Base-by-base conservation (phyloP, 495 filamentous ascomycete species). In the Aspergillus cavernicola region DNA sequence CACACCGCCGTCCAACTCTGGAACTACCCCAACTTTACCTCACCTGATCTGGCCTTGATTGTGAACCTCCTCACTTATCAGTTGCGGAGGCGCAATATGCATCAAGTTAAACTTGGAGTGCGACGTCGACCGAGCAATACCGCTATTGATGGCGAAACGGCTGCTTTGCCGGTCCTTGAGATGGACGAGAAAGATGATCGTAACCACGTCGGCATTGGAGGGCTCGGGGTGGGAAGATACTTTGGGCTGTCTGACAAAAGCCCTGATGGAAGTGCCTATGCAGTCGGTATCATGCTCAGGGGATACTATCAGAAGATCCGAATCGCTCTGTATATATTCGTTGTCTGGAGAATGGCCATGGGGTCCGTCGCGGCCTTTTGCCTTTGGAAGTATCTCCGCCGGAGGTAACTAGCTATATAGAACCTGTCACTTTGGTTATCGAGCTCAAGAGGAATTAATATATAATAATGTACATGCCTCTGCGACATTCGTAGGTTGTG, bases 1-100 rank as follows among this genome's bases (percentile, higher is more conserved):
- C 73, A 85, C 53, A 81, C 78, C 24, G 78, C 83, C 0, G 70
- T 86, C 5, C 68, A 78, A 36, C 51, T 86, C 23, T 90, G 85
- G 85, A 75, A 75, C 16, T 89, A 85, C 61, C 88, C 88, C 0
- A 89, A 85, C 8, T 90, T 90, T 62, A 86, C 86, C 2, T 71
- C 82, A 5, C 75, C 72, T 32, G 87, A 90, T 65, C 66, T 89
- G 7, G 71, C 78, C 3, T 64, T 83, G 35, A 68, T 83, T 31
- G 72, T 88, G 26, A 83, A 78, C 68, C 44, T 85, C 11, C 57
- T 89, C 49, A 87, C 85, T 1, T 81, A 79, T 57, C 62, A 64
- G 16, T 77, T 89, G 52, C 80, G 84, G 22, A 77, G 76, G 49
- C 73, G 72, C 51, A 87, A 87, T 59, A 45, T 62, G 39, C 59